Evolutionary conservation across 106 monocot species (phyloP).

Genomic region (Gastrodia elata): DNA sequence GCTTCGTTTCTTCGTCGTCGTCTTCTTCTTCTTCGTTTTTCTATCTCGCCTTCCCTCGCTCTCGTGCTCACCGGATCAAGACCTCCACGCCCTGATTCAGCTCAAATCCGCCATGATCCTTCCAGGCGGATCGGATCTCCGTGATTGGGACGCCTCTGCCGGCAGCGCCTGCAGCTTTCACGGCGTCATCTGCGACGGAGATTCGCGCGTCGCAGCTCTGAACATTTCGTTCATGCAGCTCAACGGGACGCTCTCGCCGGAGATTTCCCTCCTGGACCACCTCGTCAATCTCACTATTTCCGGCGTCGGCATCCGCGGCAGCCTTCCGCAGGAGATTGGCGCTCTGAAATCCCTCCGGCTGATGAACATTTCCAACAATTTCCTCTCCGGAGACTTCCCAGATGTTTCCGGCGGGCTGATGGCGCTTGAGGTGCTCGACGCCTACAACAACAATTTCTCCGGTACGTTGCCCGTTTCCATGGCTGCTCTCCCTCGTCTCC

Average conservation of each 20-base stretch:
- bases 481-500: constrained; percentile 16
- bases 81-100: constrained; percentile 26
- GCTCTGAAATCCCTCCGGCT: constrained; percentile 32
- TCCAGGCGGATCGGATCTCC: constrained; percentile 25
- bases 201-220: constrained; percentile 32
- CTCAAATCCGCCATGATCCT: constrained; percentile 42
- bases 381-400: constrained; percentile 53
- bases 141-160: constrained; percentile 44
- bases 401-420: constrained; percentile 14
- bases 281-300: constrained; percentile 69
- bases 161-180: constrained; percentile 48
- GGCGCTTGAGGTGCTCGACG: constrained; percentile 43
- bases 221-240: constrained; percentile 32
- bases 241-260: constrained; percentile 26
- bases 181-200: constrained; percentile 47
- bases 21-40: constrained; percentile 6
- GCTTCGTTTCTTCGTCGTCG: constrained; percentile 6
- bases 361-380: constrained; percentile 91
- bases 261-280: constrained; percentile 30
- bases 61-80: constrained; percentile 7
- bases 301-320: constrained; percentile 26
- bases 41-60: constrained; percentile 6
- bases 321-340: constrained; percentile 33
- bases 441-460: constrained; percentile 83
- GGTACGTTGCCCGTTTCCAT: constrained; percentile 36